Percentiles rank a stretch among this genome's conserved stretches.
phyloP scores from a whole-genome alignment of 2,329 filamentous ascomycete species.

The Exophiala xenobiotica region DNA sequence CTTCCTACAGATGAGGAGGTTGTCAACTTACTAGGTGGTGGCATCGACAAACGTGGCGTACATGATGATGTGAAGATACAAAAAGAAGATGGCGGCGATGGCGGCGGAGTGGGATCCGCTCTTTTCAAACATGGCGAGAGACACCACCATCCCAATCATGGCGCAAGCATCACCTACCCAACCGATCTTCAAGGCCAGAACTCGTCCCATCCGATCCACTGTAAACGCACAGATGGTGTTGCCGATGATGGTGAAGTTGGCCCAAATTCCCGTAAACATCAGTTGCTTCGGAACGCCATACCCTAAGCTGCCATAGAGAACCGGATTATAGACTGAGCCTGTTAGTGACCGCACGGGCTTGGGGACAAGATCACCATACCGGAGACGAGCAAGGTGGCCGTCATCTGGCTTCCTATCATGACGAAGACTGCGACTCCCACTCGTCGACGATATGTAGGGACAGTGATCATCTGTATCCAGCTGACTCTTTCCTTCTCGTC shows the following conservation, averaged over 20 bases:
- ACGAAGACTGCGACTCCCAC: slow-evolving; percentile 31
- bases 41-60: slow-evolving; percentile 24
- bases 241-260: slow-evolving; percentile 14
- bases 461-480: slow-evolving; percentile 12
- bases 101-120: slow-evolving; percentile 16
- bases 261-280: slow-evolving; percentile 33
- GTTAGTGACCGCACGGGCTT: too few species aligned
- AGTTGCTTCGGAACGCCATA: slow-evolving; percentile 34
- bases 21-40: slow-evolving; percentile 24
- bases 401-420: slow-evolving; percentile 35
- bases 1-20: background rate
- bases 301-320: slow-evolving; percentile 35
- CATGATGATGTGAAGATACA: slow-evolving; percentile 14
- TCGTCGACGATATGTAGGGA: slow-evolving; percentile 19
- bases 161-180: slow-evolving; percentile 18
- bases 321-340: slow-evolving; percentile 26
- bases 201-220: slow-evolving; percentile 34
- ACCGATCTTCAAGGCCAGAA: slow-evolving; percentile 22
- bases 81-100: slow-evolving; percentile 23
- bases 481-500: slow-evolving; percentile 11
- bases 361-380: slow-evolving; percentile 6
- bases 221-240: slow-evolving; percentile 17
- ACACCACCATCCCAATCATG: slow-evolving; percentile 18
- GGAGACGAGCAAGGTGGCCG: slow-evolving; percentile 31
- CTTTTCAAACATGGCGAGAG: slow-evolving; percentile 13